Evolutionary conservation across 805 yeast species (phyloP).

Genomic region (Ogataea henricii): DNA sequence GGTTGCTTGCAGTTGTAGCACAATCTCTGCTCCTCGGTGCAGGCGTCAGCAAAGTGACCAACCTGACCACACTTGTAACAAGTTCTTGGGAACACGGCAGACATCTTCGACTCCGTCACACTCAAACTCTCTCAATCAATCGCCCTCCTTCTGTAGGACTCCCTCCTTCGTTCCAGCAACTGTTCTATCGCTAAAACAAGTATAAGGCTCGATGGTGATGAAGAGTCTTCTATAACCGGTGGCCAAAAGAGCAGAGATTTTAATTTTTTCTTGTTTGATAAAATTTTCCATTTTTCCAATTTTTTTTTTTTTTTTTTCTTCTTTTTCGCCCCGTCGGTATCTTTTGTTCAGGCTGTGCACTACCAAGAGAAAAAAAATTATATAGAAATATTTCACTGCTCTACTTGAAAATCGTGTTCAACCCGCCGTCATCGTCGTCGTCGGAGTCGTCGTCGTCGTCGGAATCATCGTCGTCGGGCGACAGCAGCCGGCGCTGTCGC

Average conservation of each 20-base stretch:
- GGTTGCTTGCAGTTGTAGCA: conserved; percentile 92
- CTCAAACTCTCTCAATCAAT: conserved; percentile 10
- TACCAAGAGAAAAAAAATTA: too few relatives aligned
- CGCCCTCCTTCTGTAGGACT: conserved; percentile 6
- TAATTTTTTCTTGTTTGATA: conserved; percentile 7
- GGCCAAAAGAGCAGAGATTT: conserved; percentile 2
- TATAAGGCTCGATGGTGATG: background rate
- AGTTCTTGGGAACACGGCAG: conserved; percentile 55
- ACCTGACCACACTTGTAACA: conserved; percentile 91
- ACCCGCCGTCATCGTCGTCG: conserved; percentile 12
- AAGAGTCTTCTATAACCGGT: background rate
- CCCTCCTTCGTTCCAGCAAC: conserved; percentile 10
- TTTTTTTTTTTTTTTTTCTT: conserved; percentile 3
- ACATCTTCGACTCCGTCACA: conserved; percentile 20
- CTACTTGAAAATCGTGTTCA: conserved; percentile 8
- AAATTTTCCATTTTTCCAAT: conserved; percentile 3
- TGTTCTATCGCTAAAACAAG: conserved; percentile 7
- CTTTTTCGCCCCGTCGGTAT: too few relatives aligned
- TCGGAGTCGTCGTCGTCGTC: conserved; percentile 4
- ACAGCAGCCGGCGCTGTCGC: background rate
- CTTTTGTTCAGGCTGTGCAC: background rate
- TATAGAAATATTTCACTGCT: background rate
- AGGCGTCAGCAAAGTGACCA: conserved; percentile 88
- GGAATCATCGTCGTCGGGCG: background rate
- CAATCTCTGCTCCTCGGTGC: conserved; percentile 80